These are phyloP conservation scores for Coffea eugenioides DNA, from an alignment of 257 asterid genomes.

Conservation along the genomic window DNA sequence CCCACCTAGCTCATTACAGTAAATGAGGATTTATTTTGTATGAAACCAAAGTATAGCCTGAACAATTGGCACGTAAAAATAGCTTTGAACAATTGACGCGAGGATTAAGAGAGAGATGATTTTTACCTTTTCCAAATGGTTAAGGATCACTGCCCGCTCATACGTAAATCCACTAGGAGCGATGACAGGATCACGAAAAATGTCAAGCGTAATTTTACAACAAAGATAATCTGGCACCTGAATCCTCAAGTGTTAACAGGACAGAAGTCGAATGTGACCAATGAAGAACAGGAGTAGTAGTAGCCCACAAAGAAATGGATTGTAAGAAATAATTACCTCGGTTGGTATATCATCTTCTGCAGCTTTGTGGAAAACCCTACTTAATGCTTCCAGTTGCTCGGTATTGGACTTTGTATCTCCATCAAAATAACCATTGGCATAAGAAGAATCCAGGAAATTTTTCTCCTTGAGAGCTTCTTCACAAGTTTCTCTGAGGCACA, in stretches of 20 bases:
- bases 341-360: conserved; percentile 66
- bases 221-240: conserved; percentile 90
- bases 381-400: conserved; percentile 54
- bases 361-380: conserved; percentile 53
- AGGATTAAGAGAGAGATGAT: background rate
- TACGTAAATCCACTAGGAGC: conserved; percentile 93
- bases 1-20: conserved; percentile 57
- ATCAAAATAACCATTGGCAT: conserved; percentile 54
- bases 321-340: conserved; percentile 40
- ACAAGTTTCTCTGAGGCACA: conserved; percentile 58
- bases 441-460: conserved; percentile 34
- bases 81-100: background rate
- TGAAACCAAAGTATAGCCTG: too few species aligned
- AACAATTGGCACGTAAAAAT: background rate
- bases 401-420: conserved; percentile 29
- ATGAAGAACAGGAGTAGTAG: background rate
- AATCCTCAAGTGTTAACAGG: conserved; percentile 24
- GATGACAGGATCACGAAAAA: conserved; percentile 90
- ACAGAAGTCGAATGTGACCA: background rate
- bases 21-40: conserved; percentile 14
- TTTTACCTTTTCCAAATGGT: conserved; percentile 68
- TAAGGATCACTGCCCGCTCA: conserved; percentile 80
- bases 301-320: conserved; percentile 7
- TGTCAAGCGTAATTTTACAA: conserved; percentile 76
- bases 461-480: conserved; percentile 71